Base-by-base conservation (phyloP, 768 basidiomycete species). In the Mrakia frigida region DNA sequence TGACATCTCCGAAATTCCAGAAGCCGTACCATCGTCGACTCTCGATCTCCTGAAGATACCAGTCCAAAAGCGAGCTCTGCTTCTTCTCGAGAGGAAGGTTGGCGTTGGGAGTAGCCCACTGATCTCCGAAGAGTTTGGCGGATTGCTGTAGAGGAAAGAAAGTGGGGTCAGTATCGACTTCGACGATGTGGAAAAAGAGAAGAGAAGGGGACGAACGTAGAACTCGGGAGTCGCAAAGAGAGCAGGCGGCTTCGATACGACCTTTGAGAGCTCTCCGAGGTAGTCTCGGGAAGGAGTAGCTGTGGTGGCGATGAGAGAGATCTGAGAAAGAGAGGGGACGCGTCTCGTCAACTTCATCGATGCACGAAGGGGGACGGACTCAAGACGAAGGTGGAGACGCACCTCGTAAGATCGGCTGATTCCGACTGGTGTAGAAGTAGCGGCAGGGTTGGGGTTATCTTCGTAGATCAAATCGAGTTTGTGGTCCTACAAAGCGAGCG, bases 11-110 rank as follows among this genome's bases (percentile, higher is more conserved):
- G 28, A 74, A 74, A 28, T 56, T 33, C 53, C 41, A 31, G 21
- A 52, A 37, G 1, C 67, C 37, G 67, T 50, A 50, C 46, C 46
- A 50, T 21, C 60, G 21, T 25, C 73, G 35, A 13, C 21, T 10
- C 5, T 74, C 73, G n/a, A 74, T 59, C 46, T 74, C 73, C 6
- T 61, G 37, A 39, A 74, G 33, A 31, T 74, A 74, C 25, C 60
- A 74, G 41, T 60, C 61, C 16, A 74, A 37, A 59, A 74, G 23
- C 3, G 25, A 9, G 25, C n/a, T 50, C 43, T 74, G 73, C 60
- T 74, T 74, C 73, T 41, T 60, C 60, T 74, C 73, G 37, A 74
- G 61, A 3, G 25, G 31, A 39, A 35, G 7, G 25, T 11, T 11
- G 23, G 53, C 37, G 35, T 74, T 59, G 4, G 56, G 28, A 23